A percentile compares a stretch with the other conserved stretches of the same genome.
phyloP scores from a whole-genome alignment of 495 filamentous ascomycete species.

The Xylaria nigripes region DNA sequence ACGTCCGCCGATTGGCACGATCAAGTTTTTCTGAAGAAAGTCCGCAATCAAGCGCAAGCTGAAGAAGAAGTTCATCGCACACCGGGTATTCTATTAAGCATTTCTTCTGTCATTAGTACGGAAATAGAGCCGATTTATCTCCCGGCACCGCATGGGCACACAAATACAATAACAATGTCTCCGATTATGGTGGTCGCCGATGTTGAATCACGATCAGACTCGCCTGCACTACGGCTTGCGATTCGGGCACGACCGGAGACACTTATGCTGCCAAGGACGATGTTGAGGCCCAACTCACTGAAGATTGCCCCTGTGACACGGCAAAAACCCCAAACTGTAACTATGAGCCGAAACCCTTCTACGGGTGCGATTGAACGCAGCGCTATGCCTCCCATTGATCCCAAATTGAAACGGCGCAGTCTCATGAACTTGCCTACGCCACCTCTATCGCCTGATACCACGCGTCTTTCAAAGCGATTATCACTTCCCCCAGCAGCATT shows the following conservation, averaged over 20 bases:
- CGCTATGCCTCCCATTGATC: background rate
- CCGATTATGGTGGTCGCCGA: conserved; percentile 20
- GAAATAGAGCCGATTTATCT: conserved; percentile 5
- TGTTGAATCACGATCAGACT: conserved; percentile 11
- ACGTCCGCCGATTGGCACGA: background rate
- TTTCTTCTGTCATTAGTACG: conserved; percentile 6
- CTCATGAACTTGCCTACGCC: conserved; percentile 17
- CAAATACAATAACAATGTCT: conserved; percentile 9
- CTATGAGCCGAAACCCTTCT: conserved; percentile 14
- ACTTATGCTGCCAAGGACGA: background rate
- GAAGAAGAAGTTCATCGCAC: background rate
- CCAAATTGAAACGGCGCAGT: conserved; percentile 15
- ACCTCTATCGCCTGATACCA: conserved; percentile 10
- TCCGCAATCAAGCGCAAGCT: background rate
- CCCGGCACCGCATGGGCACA: conserved; percentile 2
- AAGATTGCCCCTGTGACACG: conserved; percentile 14
- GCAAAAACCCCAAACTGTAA: conserved; percentile 12
- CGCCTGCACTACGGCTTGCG: conserved; percentile 1
- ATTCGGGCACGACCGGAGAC: conserved; percentile 1
- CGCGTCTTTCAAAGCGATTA: conserved; percentile 4
- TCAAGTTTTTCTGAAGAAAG: background rate
- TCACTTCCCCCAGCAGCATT: conserved; percentile 5
- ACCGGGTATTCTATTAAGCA: background rate
- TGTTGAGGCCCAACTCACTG: conserved; percentile 6
- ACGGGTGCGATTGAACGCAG: conserved; percentile 17